Evolutionary conservation across 2,329 filamentous ascomycete species (phyloP), one percentile per base, ranked within the genome.

Genomic region (Arthroderma sp.): DNA sequence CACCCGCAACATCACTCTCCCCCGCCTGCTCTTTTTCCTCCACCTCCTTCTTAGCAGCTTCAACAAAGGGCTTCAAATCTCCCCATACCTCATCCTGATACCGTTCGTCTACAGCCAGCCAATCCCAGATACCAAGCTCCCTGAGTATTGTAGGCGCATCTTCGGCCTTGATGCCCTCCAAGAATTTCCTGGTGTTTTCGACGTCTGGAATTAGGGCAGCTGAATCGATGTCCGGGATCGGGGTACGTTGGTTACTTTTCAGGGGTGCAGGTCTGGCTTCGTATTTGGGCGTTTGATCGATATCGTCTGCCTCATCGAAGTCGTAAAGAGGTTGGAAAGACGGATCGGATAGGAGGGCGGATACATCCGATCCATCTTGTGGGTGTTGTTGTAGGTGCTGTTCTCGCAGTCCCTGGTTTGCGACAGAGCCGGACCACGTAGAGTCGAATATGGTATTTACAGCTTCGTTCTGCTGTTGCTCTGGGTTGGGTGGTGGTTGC

Each of bases 291-390:
- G 30, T 9, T 34, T 27, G n/a, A 34, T 34, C n/a, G 8, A 8
- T 9, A 34, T 28, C 15, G 15, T 52, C 51, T 38, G 50, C 43
- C 42, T 61, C 50, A 10, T 53, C 50, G 31, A 58, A 52, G 7
- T 57, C 49, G 42, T 10, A 40, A 38, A 40, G 42, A 9, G 11
- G 53, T 58, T 49, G 61, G 42, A 66, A 65, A 29, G 53, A 54
- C 11, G 53, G 32, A 33, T 59, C 52, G 1, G 57, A 48, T 6
- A 72, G 59, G 28, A 72, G 54, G n/a, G 55, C 53, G 6, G 66
- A 43, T 4, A 71, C 66, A 3, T 58, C 68, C 32, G 57, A 51
- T 28, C 69, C 69, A 50, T 72, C 69, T 29, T 38, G 31, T 22
- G 15, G 46, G 44, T 56, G 48, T 49, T 56, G 53, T 36, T n/a